phyloP scores from a whole-genome alignment of 2,329 filamentous ascomycete species.

The Rugonectria rugulosa region DNA sequence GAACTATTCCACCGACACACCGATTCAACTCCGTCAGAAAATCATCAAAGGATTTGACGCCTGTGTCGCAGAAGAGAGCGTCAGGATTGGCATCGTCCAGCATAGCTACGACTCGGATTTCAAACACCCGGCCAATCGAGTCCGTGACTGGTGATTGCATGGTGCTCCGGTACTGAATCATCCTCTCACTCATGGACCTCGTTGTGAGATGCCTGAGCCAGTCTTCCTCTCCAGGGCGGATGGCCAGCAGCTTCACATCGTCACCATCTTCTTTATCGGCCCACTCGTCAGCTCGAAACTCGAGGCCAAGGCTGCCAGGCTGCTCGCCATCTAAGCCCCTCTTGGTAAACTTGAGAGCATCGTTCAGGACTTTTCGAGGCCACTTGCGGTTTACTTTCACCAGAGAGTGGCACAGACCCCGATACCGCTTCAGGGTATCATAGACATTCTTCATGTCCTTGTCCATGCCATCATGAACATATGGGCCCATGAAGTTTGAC shows the following conservation, averaged over 20 bases:
- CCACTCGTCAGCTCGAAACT: slow-evolving; percentile 27
- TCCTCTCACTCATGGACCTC: slow-evolving; percentile 19
- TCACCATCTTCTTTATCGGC: background rate
- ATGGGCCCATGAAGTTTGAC: slow-evolving; percentile 35
- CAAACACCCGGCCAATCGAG: slow-evolving; percentile 26
- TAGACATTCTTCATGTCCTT: slow-evolving; percentile 33
- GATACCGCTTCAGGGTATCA: slow-evolving; percentile 21
- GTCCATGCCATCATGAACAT: slow-evolving; percentile 29
- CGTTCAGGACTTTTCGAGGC: slow-evolving; percentile 28
- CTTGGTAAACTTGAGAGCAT: slow-evolving; percentile 14
- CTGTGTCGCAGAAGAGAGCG: slow-evolving; percentile 24
- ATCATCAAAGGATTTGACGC: slow-evolving; percentile 23
- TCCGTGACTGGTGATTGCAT: background rate
- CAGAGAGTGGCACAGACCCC: slow-evolving; percentile 23
- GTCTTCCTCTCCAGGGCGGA: slow-evolving; percentile 34
- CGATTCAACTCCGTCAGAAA: slow-evolving; percentile 38
- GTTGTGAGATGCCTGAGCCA: slow-evolving; percentile 34
- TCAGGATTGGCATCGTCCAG: slow-evolving; percentile 29
- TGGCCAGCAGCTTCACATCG: slow-evolving; percentile 10
- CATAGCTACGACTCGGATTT: slow-evolving; percentile 32
- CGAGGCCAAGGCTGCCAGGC: background rate
- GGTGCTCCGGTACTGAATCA: background rate
- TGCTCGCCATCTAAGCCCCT: slow-evolving; percentile 18
- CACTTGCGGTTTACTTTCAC: slow-evolving; percentile 22
- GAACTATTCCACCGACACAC: slow-evolving; percentile 27